These are phyloP conservation scores for Auricularia sp. DNA, from an alignment of 768 basidiomycete genomes.

Conservation along the genomic window DNA sequence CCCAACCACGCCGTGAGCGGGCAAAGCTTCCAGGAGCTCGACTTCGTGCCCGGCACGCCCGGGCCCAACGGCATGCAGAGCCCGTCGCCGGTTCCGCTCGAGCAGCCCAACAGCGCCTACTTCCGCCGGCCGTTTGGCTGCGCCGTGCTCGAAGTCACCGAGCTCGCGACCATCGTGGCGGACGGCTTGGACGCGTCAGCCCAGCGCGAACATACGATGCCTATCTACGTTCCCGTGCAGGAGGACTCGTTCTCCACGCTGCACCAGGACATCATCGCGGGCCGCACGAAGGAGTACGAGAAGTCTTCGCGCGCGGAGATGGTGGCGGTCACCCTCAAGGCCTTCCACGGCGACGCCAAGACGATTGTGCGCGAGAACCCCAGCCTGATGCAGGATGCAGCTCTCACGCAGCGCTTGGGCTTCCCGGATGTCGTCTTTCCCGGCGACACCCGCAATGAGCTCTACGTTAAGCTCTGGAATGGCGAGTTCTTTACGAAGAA, in stretches of 20 bases:
- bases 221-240: constrained; percentile 74
- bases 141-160: constrained; percentile 79
- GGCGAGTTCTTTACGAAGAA: constrained; percentile 69
- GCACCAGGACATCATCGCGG: constrained; percentile 88
- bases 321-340: constrained; percentile 73
- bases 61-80: constrained; percentile 21
- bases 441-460: constrained; percentile 83
- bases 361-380: constrained; percentile 78
- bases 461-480: constrained; percentile 94
- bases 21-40: not conserved
- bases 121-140: constrained; percentile 93
- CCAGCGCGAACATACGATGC: constrained; percentile 72
- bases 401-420: constrained; percentile 77
- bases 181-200: constrained; percentile 57
- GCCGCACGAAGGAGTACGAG: constrained; percentile 68
- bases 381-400: constrained; percentile 68
- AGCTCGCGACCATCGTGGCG: constrained; percentile 54
- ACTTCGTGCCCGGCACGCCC: constrained; percentile 16
- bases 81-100: constrained; percentile 4
- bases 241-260: constrained; percentile 86
- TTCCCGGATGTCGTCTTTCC: constrained; percentile 97
- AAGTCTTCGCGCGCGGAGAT: constrained; percentile 79
- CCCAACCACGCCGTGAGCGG: not conserved
- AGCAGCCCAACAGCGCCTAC: constrained; percentile 17
- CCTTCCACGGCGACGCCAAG: constrained; percentile 73